These are phyloP conservation scores for Micromonas pusilla DNA, from an alignment of 139 green algal species.

Conservation along the genomic window DNA sequence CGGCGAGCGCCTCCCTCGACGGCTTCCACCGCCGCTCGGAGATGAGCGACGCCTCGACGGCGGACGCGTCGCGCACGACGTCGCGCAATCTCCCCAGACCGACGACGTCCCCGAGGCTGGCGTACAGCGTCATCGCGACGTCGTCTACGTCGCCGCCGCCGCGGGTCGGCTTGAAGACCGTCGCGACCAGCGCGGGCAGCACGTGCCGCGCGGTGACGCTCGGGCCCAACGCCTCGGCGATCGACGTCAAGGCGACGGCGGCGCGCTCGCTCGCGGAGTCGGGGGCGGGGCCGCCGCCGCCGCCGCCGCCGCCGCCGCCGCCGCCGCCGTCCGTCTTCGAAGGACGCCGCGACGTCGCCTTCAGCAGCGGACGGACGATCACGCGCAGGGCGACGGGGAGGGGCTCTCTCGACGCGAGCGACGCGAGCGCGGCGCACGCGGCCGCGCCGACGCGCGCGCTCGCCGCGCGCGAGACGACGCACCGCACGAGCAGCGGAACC, in stretches of 20 bases:
- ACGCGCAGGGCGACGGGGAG: not conserved
- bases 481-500: not conserved
- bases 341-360: not conserved
- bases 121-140: constrained; percentile 15
- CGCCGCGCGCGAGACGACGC: not conserved
- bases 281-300: too few relatives aligned
- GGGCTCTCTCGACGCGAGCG: not conserved
- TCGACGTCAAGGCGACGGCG: not conserved
- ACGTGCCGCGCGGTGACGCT: not conserved
- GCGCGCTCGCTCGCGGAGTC: not conserved
- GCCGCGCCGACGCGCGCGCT: not conserved
- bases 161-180: not conserved
- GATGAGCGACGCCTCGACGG: too few relatives aligned
- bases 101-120: constrained; percentile 93
- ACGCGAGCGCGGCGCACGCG: not conserved
- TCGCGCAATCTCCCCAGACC: constrained; percentile 47
- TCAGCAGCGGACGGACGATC: too few relatives aligned
- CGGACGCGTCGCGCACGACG: constrained; percentile 68
- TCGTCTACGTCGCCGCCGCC: constrained; percentile 2
- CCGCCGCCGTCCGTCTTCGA: not conserved
- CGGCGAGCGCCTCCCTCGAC: too few relatives aligned
- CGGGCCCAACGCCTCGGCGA: not conserved
- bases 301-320: too few relatives aligned
- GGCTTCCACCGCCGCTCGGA: too few relatives aligned
- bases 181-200: not conserved